Base-by-base conservation (phyloP, 805 yeast genomes). In the Saccharomyces cerevisiae region DNA sequence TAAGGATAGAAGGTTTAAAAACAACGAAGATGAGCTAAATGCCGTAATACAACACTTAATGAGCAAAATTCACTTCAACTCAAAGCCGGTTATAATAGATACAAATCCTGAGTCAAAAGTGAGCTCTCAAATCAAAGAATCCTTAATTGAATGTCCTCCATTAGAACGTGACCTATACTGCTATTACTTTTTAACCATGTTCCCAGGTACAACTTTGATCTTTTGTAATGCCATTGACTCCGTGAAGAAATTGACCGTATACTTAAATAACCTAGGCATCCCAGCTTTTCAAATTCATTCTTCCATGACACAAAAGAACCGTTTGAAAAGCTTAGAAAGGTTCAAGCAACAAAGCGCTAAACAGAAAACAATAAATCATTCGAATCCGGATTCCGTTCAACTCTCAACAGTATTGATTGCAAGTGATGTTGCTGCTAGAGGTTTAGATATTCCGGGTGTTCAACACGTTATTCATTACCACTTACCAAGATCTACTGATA, bases 371-470 rank as follows among this genome's bases (percentile, higher is more conserved):
- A 36, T 36, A 17, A 36, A 36, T 36, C 43, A 36, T 9, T 36
- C 43, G 11, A 36, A 36, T 8, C 43, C 43, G 4, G 9, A 36
- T 36, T 17, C 11, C 11, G 9, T 36, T 36, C 43, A 36, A 36
- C 10, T 36, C 11, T 73, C 82, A 2, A 76, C 87, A 0, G 91
- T 91, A 2, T 75, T 94, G 53, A 80, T 94, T 52, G 96, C 97
- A 0, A 89, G 98, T 3, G 99, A 94, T 71, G 98, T 94, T 48
- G 99, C 99, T 1, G 99, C 99, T 3, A 82, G 99, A 76, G 99
- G 99, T 56, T 78, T 94, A 56, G 99, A 94, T 76, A 89, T 94
- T 53, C 86, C 96, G 2, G 80, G 79, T 49, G 91, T 94, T 51
- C 85, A 90, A 62, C 98, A 94, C 70, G 98, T 94, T 50, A 87